Evolutionary conservation across 805 yeast species (phyloP).

Genomic region (Nakazawaea ambrosiae): DNA sequence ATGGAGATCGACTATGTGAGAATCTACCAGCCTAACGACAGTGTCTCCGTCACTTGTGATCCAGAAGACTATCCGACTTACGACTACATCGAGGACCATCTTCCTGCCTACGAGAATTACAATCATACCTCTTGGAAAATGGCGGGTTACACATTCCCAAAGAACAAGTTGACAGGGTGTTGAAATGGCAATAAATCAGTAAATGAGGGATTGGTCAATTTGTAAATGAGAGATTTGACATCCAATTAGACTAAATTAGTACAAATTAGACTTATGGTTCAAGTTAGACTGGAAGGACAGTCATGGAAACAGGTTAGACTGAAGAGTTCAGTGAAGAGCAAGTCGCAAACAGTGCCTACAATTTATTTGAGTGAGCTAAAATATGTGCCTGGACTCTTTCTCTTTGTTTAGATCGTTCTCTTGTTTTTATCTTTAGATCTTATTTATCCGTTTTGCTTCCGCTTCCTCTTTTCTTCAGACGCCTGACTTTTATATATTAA

Average conservation of each 20-base stretch:
- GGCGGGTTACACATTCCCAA: constrained; percentile 38
- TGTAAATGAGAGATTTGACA: neutral
- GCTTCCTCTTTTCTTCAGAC: no score
- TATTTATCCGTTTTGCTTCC: no score
- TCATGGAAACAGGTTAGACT: no score
- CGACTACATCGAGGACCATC: constrained; percentile 35
- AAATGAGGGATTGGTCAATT: neutral
- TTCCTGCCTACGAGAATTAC: constrained; percentile 31
- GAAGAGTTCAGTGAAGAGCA: no score
- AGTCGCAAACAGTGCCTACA: no score
- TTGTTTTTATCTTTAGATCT: no score
- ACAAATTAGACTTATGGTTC: neutral
- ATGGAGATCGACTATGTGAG: constrained; percentile 41
- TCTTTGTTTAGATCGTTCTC: no score
- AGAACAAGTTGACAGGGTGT: constrained; percentile 25
- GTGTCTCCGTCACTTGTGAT: constrained; percentile 37
- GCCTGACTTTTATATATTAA: no score
- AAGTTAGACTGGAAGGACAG: neutral
- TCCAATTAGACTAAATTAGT: neutral
- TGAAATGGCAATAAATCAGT: constrained; percentile 1
- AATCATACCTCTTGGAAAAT: constrained; percentile 35
- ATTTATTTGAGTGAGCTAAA: no score
- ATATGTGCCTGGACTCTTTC: no score
- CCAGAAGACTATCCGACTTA: constrained; percentile 39
- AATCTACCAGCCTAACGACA: constrained; percentile 39